These are phyloP conservation scores for Blumeria graminis DNA, from an alignment of 2,329 filamentous ascomycete genomes.

Conservation along the genomic window DNA sequence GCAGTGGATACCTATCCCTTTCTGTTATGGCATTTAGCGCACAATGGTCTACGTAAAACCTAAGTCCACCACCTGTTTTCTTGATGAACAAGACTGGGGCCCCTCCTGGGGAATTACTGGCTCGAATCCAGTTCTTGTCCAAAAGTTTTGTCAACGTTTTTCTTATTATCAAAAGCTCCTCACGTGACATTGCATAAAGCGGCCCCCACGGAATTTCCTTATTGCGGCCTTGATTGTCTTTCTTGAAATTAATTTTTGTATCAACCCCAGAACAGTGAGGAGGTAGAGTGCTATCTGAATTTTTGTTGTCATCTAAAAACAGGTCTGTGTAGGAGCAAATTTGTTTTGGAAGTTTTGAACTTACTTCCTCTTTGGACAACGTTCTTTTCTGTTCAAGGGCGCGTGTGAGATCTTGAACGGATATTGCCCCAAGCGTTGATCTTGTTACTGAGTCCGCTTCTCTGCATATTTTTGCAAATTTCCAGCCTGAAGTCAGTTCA, in stretches of 20 bases:
- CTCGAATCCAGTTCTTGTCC: slow-evolving; percentile 1
- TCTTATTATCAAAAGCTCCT: background rate
- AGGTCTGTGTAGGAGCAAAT: background rate
- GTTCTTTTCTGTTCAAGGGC: background rate
- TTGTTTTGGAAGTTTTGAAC: background rate
- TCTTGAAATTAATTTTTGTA: background rate
- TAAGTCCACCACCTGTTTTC: background rate
- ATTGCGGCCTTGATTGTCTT: background rate
- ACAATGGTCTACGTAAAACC: slow-evolving; percentile 2
- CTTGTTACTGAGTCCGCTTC: background rate
- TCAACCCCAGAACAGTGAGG: background rate
- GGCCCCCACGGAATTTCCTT: background rate
- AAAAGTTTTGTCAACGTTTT: background rate
- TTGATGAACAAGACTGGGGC: slow-evolving; percentile 1
- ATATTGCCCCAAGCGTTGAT: background rate
- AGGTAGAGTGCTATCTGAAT: background rate
- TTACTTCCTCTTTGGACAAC: background rate
- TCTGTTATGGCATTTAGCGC: slow-evolving; percentile 3
- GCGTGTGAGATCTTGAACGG: background rate
- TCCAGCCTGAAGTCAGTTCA: background rate
- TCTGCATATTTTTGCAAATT: background rate
- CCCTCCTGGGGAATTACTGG: background rate
- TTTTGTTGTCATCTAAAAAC: background rate
- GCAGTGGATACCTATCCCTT: slow-evolving; percentile 1
- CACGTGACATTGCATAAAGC: background rate